These are phyloP conservation scores for Sanguinoderma infundibulare DNA, from an alignment of 1,284 basidiomycete species.

Conservation along the genomic window DNA sequence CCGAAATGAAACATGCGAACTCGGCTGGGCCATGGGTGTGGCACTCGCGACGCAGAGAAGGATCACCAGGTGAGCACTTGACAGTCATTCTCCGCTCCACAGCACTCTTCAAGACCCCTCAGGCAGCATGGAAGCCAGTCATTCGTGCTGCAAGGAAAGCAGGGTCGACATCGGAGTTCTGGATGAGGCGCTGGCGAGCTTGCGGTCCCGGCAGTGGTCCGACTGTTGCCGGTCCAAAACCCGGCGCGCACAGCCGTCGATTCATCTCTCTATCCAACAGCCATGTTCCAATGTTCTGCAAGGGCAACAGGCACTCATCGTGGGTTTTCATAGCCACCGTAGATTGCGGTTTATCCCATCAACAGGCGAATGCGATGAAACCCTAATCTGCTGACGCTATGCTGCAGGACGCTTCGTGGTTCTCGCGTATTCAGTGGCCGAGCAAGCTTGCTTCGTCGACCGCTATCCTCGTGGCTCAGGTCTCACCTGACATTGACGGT, in stretches of 20 bases:
- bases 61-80: neutral
- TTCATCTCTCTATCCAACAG: neutral
- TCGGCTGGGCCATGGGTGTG: neutral
- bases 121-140: neutral
- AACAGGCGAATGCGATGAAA: neutral
- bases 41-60: neutral
- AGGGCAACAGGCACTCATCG: neutral
- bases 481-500: neutral
- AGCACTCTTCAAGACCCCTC: neutral
- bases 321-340: neutral
- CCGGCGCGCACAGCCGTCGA: too few species aligned
- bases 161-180: neutral
- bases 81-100: neutral
- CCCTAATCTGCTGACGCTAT: neutral
- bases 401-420: constrained; percentile 7
- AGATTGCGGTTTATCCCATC: neutral
- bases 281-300: neutral
- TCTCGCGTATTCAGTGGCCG: neutral
- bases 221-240: too few species aligned
- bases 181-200: neutral
- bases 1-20: neutral
- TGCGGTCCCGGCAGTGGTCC: too few species aligned
- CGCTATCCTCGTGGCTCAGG: neutral
- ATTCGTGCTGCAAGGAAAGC: neutral
- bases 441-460: neutral